These are phyloP conservation scores for Colletotrichum eleusines DNA, from an alignment of 2,329 filamentous ascomycete species.

Conservation along the genomic window DNA sequence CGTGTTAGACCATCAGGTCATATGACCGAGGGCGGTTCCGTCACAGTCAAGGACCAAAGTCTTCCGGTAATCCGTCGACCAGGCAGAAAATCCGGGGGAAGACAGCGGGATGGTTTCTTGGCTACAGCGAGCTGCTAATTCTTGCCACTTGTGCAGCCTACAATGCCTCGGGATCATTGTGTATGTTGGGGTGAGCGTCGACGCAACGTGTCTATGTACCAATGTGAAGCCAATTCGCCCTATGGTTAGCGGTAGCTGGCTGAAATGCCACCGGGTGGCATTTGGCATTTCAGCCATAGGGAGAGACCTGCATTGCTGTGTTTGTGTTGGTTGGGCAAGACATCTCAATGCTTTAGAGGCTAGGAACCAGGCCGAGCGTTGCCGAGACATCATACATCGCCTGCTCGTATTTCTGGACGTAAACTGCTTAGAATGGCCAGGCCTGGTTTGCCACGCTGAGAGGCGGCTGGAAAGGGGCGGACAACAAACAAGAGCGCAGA, in stretches of 20 bases:
- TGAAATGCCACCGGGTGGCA: too few species aligned
- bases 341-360: neutral
- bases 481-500: neutral
- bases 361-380: constrained; percentile 22
- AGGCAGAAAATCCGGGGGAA: constrained; percentile 22
- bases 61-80: neutral
- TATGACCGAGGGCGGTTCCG: neutral
- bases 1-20: neutral
- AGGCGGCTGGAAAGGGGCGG: neutral
- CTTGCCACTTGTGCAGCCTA: neutral
- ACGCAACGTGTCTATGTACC: too few species aligned
- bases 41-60: neutral
- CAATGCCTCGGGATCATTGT: neutral
- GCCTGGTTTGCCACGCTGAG: constrained; percentile 9
- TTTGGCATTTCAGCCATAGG: neutral
- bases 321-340: neutral
- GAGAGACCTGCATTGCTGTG: neutral
- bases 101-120: constrained; percentile 21
- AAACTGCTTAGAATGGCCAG: constrained; percentile 4
- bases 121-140: neutral
- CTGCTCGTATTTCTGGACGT: constrained; percentile 20
- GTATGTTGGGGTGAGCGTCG: neutral
- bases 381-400: neutral
- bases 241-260: neutral
- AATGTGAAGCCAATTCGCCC: neutral